Evolutionary conservation across 1,284 basidiomycete genomes (phyloP), one percentile per base, ranked within the genome.

Genomic region (Marasmius fiardii): DNA sequence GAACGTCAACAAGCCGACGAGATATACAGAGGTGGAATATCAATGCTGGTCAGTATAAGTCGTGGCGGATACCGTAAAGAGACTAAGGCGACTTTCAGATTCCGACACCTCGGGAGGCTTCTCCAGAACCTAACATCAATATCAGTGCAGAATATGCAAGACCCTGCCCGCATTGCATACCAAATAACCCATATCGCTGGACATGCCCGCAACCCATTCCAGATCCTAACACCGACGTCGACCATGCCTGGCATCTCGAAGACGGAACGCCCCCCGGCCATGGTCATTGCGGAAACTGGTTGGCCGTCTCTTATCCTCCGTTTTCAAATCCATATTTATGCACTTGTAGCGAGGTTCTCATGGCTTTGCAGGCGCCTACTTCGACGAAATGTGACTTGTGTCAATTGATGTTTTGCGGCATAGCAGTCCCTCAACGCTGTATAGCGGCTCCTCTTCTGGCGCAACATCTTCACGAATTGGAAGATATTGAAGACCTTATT

Each of bases 361-460:
- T 90, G 24, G 86, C 88, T 23, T 68, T 85, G 1, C 74, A 71
- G 28, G 88, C 89, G 12, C 90, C 89, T 14, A 72, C 81, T 33
- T 87, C 88, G 12, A 80, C 86, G n/a, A 86, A 81, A 68, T 92
- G 89, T 64, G 89, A 91, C 65, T 80, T 92, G 58, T 92, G 89
- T 61, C 82, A 84, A 58, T 81, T 87, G 14, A 85, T 77, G 2
- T 92, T 91, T 67, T 92, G 89, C 64, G 89, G 90, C 3, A 83
- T 92, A 55, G 80, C 80, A 54, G 77, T 91, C 14, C 86, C 81
- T 54, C 80, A 78, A 18, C 83, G 89, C 47, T 92, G 89, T 65
- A 64, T 77, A 41, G 85, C 88, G 1, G 68, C 78, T n/a, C 72
- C 79, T 20, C 66, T 92, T 10, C 53, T 69, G 14, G 61, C 72